These are phyloP conservation scores for Wallacemonas sp. DNA, from an alignment of 208 protist genomes.

Conservation along the genomic window DNA sequence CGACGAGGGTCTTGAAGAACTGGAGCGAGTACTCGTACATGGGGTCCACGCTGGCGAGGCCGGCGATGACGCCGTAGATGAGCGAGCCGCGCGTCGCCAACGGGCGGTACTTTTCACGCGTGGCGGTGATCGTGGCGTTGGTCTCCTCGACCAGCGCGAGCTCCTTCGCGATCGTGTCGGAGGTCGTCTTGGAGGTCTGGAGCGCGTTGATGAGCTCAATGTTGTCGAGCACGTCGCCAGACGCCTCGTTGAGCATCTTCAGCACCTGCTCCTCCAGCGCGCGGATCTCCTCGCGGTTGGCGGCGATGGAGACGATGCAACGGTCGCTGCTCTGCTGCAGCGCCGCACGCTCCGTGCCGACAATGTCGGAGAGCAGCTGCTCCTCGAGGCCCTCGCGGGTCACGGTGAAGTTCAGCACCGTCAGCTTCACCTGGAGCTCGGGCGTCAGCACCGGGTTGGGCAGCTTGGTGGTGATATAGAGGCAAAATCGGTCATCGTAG, in stretches of 20 bases:
- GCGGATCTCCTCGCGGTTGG: constrained; percentile 91
- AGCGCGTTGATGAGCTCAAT: constrained; percentile 94
- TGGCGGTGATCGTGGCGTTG: constrained; percentile 91
- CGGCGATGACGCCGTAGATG: constrained; percentile 94
- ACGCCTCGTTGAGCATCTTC: constrained; percentile 87
- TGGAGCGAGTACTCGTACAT: constrained; percentile 94
- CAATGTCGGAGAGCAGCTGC: constrained; percentile 92
- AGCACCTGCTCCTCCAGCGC: constrained; percentile 95
- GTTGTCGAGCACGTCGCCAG: constrained; percentile 96
- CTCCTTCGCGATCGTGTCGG: constrained; percentile 86
- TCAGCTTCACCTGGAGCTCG: constrained; percentile 94
- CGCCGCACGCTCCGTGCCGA: constrained; percentile 84
- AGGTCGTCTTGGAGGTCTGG: constrained; percentile 90
- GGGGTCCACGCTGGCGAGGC: constrained; percentile 88
- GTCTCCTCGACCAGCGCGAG: constrained; percentile 92
- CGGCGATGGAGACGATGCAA: constrained; percentile 92
- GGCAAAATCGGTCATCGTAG: constrained; percentile 90
- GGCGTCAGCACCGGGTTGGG: constrained; percentile 94
- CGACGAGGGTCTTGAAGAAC: constrained; percentile 92
- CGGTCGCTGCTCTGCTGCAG: constrained; percentile 88
- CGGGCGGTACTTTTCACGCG: constrained; percentile 89
- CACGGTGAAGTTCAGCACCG: constrained; percentile 94
- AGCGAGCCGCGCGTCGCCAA: constrained; percentile 94
- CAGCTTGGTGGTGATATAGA: constrained; percentile 96
- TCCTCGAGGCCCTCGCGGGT: constrained; percentile 91